Conservation (phyloP, 169 alveolate species). For the Cystoisospora suis region DNA sequence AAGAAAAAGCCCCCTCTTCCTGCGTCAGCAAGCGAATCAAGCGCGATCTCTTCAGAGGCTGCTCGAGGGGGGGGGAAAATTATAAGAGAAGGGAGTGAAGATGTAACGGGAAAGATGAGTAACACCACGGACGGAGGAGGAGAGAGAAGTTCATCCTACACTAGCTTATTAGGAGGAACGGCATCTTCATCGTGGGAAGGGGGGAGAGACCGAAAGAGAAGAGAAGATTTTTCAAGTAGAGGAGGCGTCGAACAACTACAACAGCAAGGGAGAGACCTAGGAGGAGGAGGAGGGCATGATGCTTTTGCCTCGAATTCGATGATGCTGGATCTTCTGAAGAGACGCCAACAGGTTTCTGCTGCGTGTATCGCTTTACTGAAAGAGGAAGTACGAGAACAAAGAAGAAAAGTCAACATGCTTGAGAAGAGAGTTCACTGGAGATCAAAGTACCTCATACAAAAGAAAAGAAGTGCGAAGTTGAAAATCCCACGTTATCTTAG, state of each 20-base stretch:
- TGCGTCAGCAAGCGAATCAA: background rate
- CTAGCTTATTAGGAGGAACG: background rate
- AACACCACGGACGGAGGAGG: too few species aligned
- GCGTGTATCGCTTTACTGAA: background rate
- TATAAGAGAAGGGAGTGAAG: too few species aligned
- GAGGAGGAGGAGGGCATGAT: background rate
- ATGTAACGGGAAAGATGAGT: too few species aligned
- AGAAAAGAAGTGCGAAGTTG: background rate
- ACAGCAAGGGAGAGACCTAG: too few species aligned
- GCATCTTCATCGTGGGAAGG: background rate
- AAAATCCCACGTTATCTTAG: background rate
- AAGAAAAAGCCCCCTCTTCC: too few species aligned
- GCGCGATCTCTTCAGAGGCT: background rate
- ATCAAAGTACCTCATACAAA: background rate
- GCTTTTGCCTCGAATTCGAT: background rate
- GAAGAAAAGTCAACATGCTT: background rate
- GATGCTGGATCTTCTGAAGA: background rate
- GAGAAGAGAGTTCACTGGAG: conserved; percentile 6
- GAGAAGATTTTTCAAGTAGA: too few species aligned
- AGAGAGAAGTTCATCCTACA: too few species aligned
- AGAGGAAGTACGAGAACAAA: background rate
- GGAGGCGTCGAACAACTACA: too few species aligned
- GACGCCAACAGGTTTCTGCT: background rate
- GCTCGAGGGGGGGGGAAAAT: too few species aligned
- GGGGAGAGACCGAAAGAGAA: background rate